Evolutionary conservation across 768 basidiomycete genomes (phyloP), one percentile per base, ranked within the genome.

Genomic region (Termitomyces titanicus): DNA sequence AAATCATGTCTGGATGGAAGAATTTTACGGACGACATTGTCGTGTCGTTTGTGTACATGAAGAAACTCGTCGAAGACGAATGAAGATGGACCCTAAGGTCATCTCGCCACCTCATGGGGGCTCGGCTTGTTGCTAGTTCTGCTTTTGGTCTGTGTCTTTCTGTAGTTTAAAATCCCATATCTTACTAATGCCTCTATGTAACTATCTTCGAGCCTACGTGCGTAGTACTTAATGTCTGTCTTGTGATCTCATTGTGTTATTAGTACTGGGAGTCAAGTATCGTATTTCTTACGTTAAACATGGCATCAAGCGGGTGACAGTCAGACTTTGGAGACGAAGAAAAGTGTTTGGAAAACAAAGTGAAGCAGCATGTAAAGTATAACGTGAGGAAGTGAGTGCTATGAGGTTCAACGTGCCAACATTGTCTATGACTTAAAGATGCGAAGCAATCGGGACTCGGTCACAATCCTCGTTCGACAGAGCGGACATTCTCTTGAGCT

Each of bases 401-500:
- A 24, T 34, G 31, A 47, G 13, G 13, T 47, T 22, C 45, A 22
- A 9, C 13, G 24, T 24, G 17, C 8, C 13, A 17, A n/a, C 20
- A 12, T 34, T 24, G 47, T 48, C 61, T 68, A 82, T 8, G 78
- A 70, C 65, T 76, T 81, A 67, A 78, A 94, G 55, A 95, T 93
- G 51, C 92, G 80, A 50, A 95, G 73, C 47, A 95, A 73, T 37
- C 92, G 76, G 24, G 83, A 82, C 66, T 92, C 89, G 0, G 90
- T 93, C 42, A 95, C 84, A 46, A 94, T 94, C 48, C 92, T 78
- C 13, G 92, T 95, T 51, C 94, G 78, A 68, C 94, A 97, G 3
- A 97, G 75, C 0, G 94, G 94, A 63, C 94, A 97, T 70, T 96
- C 93, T 56, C 85, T 80, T 18, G 90, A 86, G 55, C 88, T 85